Evolutionary conservation across 2,329 filamentous ascomycete genomes (phyloP).

Genomic region (Alternaria consortialis): DNA sequence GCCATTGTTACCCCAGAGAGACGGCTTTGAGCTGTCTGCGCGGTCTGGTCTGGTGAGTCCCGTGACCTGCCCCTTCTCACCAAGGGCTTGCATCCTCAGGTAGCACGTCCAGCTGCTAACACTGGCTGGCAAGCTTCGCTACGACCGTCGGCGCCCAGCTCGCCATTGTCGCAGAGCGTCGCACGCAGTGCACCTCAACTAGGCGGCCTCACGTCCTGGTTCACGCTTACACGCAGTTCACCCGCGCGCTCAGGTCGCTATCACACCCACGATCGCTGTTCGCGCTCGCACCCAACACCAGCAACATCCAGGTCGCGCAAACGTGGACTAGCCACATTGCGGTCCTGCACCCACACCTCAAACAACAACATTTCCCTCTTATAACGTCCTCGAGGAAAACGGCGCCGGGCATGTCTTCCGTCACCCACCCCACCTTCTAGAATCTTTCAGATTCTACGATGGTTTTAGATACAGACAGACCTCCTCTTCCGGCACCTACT

Average conservation of each 20-base stretch:
- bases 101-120: conserved; percentile 13
- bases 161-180: conserved; percentile 25
- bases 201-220: conserved; percentile 2
- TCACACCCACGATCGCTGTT: conserved; percentile 15
- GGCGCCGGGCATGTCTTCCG: conserved; percentile 43
- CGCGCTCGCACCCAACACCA: conserved; percentile 18
- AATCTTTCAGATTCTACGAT: conserved; percentile 49
- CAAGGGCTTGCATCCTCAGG: neutral
- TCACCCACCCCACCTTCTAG: conserved; percentile 39
- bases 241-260: conserved; percentile 3
- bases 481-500: conserved; percentile 80
- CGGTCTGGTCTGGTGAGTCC: conserved; percentile 3
- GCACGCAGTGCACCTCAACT: conserved; percentile 9
- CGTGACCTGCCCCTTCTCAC: conserved; percentile 4
- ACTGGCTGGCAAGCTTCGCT: conserved; percentile 21
- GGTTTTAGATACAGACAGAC: conserved; percentile 58
- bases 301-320: conserved; percentile 30
- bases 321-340: conserved; percentile 37
- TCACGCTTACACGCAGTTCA: conserved; percentile 3
- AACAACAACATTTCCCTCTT: conserved; percentile 10
- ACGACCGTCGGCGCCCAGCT: conserved; percentile 21
- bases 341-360: conserved; percentile 18
- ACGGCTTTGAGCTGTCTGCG: conserved; percentile 17
- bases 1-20: conserved; percentile 25
- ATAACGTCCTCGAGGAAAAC: conserved; percentile 22